Evolutionary conservation across 495 filamentous ascomycete species (phyloP), one percentile per base, ranked within the genome.

Genomic region (Aspergillus heteromorphus): DNA sequence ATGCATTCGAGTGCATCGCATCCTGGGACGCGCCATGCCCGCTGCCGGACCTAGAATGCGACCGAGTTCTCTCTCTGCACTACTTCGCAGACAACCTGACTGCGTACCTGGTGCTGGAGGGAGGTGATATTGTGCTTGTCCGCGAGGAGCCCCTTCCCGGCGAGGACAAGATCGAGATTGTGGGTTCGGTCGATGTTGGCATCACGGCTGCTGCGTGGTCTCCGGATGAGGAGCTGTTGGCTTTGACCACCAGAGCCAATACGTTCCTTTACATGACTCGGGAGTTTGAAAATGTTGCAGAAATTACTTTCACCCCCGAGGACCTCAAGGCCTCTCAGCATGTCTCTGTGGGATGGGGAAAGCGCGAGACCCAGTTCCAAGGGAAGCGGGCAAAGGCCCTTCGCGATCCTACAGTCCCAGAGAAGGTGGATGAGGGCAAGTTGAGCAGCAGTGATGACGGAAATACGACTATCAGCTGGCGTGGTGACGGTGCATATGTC

Each of bases 341-440:
- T 80, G 93, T 98, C 40, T 96, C 91, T 17, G 93, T 98, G 19
- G 93, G 93, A 49, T 98, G 93, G 93, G 93, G 93, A 56, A 97
- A 97, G 75, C 85, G 87, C 65, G 93, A 98, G 70, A 98, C 93
- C 6, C 93, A 98, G 71, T 98, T 98, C 64, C 87, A 96, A 64
- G 93, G 93, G 47, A 91, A 89, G 65, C 84, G 91, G 62, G 93
- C 92, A 31, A 93, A 91, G 66, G 88, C 88, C 25, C 78, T 97
- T 34, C 79, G 87, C 51, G 93, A 98, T 66, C 93, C 93, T 14
- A 98, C 93, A 17, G 86, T 98, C 49, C 93, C 93, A 0, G 92
- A 97, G 68, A 90, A 87, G 66, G 82, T 96, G 17, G 93, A 97
- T 56, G 85, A 89, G 64, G 93, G 93, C 23, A 72, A 81, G 13